These are phyloP conservation scores for Petasospora fabianii DNA, from an alignment of 1,139 yeast genomes.

Conservation along the genomic window DNA sequence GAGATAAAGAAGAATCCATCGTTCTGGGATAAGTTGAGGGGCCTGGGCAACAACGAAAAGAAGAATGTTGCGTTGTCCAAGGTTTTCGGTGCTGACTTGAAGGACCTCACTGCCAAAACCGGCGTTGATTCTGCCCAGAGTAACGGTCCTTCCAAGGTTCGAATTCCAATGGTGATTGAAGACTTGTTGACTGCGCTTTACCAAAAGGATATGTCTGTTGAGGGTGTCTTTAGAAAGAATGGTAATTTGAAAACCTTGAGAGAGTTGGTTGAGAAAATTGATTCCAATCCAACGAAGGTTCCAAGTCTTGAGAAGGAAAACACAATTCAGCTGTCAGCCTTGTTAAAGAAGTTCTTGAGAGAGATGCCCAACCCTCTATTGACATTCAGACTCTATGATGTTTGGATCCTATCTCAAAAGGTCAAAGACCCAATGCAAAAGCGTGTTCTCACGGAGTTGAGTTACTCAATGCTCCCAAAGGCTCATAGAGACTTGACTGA, in stretches of 20 bases:
- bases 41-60: constrained; percentile 32
- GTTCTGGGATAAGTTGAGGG: constrained; percentile 74
- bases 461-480: constrained; percentile 78
- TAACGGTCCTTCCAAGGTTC: constrained; percentile 75
- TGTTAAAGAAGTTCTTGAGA: constrained; percentile 85
- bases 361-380: constrained; percentile 91
- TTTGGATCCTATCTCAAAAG: constrained; percentile 78
- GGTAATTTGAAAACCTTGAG: constrained; percentile 87
- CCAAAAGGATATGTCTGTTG: constrained; percentile 93
- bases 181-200: constrained; percentile 80
- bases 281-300: constrained; percentile 65
- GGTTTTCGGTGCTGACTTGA: constrained; percentile 82
- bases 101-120: constrained; percentile 63
- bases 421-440: constrained; percentile 45
- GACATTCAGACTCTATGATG: constrained; percentile 69
- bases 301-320: constrained; percentile 76
- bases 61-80: constrained; percentile 28
- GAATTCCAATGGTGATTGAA: constrained; percentile 84
- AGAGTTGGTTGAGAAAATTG: constrained; percentile 71
- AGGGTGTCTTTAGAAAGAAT: constrained; percentile 93
- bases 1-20: constrained; percentile 54
- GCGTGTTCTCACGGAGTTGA: constrained; percentile 59
- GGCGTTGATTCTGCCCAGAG: constrained; percentile 89
- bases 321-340: constrained; percentile 91
- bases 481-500: constrained; percentile 84